Conservation (phyloP, 2,329 filamentous ascomycete genomes). For the Aspergillus sp. region DNA sequence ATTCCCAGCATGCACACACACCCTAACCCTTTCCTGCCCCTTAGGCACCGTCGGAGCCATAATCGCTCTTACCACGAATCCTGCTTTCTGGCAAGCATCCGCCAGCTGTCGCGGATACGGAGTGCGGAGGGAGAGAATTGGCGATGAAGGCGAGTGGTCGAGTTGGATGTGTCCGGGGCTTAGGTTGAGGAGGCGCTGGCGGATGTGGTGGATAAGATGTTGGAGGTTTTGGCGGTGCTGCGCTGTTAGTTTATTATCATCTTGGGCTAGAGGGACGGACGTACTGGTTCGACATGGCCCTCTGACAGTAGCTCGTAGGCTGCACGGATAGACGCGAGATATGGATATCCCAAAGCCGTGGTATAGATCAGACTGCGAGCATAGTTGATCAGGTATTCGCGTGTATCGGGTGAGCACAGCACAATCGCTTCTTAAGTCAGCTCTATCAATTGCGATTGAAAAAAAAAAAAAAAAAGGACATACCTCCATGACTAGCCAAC, state of each 20-base stretch:
- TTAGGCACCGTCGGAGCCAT: conserved; percentile 61
- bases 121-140: conserved; percentile 60
- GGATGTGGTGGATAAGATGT: conserved; percentile 41
- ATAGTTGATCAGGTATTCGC: conserved; percentile 67
- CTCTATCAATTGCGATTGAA: conserved; percentile 1
- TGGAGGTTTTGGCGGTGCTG: conserved; percentile 43
- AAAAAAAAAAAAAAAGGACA: conserved; percentile 19
- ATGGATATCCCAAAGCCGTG: conserved; percentile 59
- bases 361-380: conserved; percentile 70
- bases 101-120: conserved; percentile 54
- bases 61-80: conserved; percentile 58
- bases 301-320: conserved; percentile 52
- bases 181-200: conserved; percentile 37
- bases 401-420: conserved; percentile 53
- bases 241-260: conserved; percentile 1
- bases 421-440: conserved; percentile 46
- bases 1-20: conserved; percentile 64
- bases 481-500: conserved; percentile 60
- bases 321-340: conserved; percentile 52
- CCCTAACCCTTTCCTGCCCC: conserved; percentile 57
- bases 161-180: conserved; percentile 30
- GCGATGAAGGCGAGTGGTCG: conserved; percentile 46
- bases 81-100: conserved; percentile 50
- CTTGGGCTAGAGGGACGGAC: conserved; percentile 3
- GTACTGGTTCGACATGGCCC: conserved; percentile 44